These are phyloP conservation scores for Entoloma clypeatum DNA, from an alignment of 1,284 basidiomycete species.

Conservation along the genomic window DNA sequence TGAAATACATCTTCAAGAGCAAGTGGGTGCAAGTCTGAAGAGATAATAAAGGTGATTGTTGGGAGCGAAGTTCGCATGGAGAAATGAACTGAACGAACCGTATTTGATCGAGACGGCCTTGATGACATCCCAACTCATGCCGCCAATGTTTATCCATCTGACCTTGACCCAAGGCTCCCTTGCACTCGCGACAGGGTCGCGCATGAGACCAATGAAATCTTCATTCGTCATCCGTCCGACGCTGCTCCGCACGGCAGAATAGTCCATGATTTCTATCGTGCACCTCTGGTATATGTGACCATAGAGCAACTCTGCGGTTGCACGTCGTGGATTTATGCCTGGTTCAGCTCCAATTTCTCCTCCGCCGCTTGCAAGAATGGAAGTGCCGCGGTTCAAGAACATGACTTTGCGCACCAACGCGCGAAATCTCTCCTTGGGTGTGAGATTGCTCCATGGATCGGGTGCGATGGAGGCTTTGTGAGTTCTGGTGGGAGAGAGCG, in stretches of 20 bases:
- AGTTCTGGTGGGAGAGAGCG: conserved; percentile 12
- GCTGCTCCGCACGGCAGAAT: conserved; percentile 50
- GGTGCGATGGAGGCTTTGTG: conserved; percentile 10
- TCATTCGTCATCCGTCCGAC: conserved; percentile 51
- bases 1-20: conserved; percentile 68
- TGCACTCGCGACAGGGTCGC: conserved; percentile 34
- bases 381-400: conserved; percentile 48
- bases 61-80: not conserved
- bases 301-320: conserved; percentile 46
- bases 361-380: conserved; percentile 31
- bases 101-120: conserved; percentile 61
- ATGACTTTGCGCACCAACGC: conserved; percentile 52
- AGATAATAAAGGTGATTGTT: conserved; percentile 2
- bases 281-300: conserved; percentile 54
- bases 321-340: conserved; percentile 55
- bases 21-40: conserved; percentile 61
- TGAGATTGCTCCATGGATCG: conserved; percentile 13
- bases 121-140: conserved; percentile 69
- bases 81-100: conserved; percentile 32
- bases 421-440: conserved; percentile 48
- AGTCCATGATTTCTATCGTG: conserved; percentile 59
- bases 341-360: conserved; percentile 53
- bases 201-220: conserved; percentile 51
- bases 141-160: conserved; percentile 69
- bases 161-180: conserved; percentile 57